Evolutionary conservation across 2,329 filamentous ascomycete genomes (phyloP).

Genomic region (Albophoma yamanashiensis): DNA sequence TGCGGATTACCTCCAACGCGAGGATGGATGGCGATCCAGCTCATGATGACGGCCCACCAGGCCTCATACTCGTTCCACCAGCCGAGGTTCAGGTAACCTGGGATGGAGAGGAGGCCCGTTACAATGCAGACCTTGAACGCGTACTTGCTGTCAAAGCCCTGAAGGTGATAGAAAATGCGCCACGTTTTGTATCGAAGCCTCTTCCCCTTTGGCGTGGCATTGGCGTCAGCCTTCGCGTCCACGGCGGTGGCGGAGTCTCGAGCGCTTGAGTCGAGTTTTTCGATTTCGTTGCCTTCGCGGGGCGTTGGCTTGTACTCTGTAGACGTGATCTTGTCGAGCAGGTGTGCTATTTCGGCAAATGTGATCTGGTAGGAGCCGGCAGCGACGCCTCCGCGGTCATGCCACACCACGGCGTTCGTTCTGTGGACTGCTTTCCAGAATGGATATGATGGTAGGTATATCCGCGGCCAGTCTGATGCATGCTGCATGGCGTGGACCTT

Average conservation of each 20-base stretch:
- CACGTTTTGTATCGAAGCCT: conserved; percentile 36
- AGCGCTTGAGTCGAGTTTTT: neutral
- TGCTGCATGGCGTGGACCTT: conserved; percentile 38
- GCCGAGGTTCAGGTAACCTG: conserved; percentile 34
- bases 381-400: conserved; percentile 47
- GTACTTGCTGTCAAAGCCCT: conserved; percentile 47
- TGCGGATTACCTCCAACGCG: conserved; percentile 47
- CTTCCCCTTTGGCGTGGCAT: conserved; percentile 20
- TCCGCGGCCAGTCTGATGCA: conserved; percentile 23
- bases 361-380: conserved; percentile 38
- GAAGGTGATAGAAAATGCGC: conserved; percentile 37
- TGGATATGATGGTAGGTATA: conserved; percentile 43
- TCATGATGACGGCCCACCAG: conserved; percentile 49
- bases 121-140: conserved; percentile 44
- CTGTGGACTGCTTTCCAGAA: conserved; percentile 40
- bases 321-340: conserved; percentile 32
- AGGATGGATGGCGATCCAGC: conserved; percentile 41
- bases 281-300: conserved; percentile 10
- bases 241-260: conserved; percentile 24
- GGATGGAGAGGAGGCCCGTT: conserved; percentile 39
- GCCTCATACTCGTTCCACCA: conserved; percentile 47
- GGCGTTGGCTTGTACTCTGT: conserved; percentile 22
- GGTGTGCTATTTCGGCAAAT: conserved; percentile 29
- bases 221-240: conserved; percentile 25
- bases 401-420: conserved; percentile 45